Evolutionary conservation across 2,329 filamentous ascomycete genomes (phyloP).

Genomic region (Aspergillus glaucus): DNA sequence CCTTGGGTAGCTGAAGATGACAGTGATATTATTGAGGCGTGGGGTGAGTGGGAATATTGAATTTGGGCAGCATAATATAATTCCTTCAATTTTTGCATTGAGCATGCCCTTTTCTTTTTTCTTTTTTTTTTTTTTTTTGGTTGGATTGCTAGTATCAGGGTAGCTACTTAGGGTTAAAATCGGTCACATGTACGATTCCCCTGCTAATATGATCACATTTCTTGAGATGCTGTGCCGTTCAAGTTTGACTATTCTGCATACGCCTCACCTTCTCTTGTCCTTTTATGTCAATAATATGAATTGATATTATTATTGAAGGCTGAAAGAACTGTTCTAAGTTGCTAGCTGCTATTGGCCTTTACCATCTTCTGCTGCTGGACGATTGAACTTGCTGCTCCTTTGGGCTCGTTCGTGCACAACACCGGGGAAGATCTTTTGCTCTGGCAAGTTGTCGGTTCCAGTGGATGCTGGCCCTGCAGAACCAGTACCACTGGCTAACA

Average conservation of each 20-base stretch:
- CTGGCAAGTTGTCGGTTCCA: constrained; percentile 17
- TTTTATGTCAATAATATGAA: no score
- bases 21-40: constrained; percentile 48
- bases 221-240: no score
- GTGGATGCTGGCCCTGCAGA: constrained; percentile 5
- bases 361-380: background rate
- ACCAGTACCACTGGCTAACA: constrained; percentile 1
- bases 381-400: constrained; percentile 17
- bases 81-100: background rate
- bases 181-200: no score
- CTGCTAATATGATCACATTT: no score
- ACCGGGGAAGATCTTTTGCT: constrained; percentile 39
- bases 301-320: no score
- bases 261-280: no score
- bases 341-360: no score
- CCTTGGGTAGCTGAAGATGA: constrained; percentile 59
- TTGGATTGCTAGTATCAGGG: no score
- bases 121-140: background rate
- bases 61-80: constrained; percentile 61
- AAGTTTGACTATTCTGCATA: no score
- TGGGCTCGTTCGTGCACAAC: constrained; percentile 35
- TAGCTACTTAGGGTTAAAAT: no score
- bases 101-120: background rate
- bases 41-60: constrained; percentile 56
- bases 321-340: no score